Evolutionary conservation across 352 stramenopile genomes (phyloP), one percentile per base, ranked within the genome.

Genomic region (Pythium sukuiense): DNA sequence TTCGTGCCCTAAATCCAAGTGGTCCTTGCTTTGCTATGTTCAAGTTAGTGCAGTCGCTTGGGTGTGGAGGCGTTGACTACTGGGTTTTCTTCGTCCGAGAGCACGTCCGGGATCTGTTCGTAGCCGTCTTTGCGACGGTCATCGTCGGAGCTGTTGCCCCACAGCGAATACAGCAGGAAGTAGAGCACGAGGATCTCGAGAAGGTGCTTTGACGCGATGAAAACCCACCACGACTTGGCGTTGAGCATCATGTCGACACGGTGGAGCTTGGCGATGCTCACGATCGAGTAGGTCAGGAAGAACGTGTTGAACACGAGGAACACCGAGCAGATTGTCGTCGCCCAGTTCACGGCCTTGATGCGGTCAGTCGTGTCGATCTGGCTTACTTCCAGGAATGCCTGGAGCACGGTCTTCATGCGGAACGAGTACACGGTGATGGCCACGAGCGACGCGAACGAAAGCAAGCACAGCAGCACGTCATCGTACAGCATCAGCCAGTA

Each of bases 351-450:
- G 4, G 94, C 88, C 64, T 94, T 95, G 39, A 99, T 97, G 64
- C 98, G 91, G 63, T 89, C 92, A n/a, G 98, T 97, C 14, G 95
- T 99, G 39, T 96, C 95, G 48, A 99, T 97, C 74, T 99, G 94
- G 63, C 97, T 98, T 24, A 99, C 96, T 43, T 97, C 95, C 6
- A 97, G 85, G 48, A 99, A 89, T 2, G 96, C 98, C 55, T 92
- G 94, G 9, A 99, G 76, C 54, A 99, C 96, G 1, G 93, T 99
- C 59, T 96, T 92, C 80, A 99, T 98, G 55, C 93, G 80, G 75
- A 97, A 97, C 52, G 87, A 97, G 76, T 98, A 98, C 45, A 98
- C 92, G 11, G 93, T 93, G 41, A 98, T 94, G 48, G 93, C 96
- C 1, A 97, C 77, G 14, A 98, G 80, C 56, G 83, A 94, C 3